Percentiles rank a stretch among this genome's conserved stretches.
These are phyloP conservation scores for Asterella californica DNA, from an alignment of 225 moss, liverwort and hornwort genomes.

Conservation along the genomic window DNA sequence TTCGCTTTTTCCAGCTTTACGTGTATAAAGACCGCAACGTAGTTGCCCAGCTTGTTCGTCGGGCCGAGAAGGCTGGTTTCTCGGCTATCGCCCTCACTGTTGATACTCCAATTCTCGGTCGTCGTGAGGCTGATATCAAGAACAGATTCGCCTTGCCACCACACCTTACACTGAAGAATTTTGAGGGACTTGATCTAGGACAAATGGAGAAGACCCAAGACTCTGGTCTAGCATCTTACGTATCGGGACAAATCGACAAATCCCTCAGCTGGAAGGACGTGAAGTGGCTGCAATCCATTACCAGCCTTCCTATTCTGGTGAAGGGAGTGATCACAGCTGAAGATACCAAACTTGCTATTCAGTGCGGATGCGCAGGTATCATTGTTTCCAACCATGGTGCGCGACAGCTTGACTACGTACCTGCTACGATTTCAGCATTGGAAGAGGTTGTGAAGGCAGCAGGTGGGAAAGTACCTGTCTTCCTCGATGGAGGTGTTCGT, in stretches of 20 bases:
- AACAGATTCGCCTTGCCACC: constrained; percentile 68
- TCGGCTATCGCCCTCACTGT: constrained; percentile 84
- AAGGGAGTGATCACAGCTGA: constrained; percentile 94
- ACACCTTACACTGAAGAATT: constrained; percentile 61
- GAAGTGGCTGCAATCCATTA: constrained; percentile 84
- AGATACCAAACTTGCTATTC: constrained; percentile 70
- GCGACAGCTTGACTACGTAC: constrained; percentile 89
- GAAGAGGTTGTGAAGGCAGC: constrained; percentile 88
- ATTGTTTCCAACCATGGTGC: constrained; percentile 93
- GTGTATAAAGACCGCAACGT: constrained; percentile 72
- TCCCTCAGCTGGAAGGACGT: constrained; percentile 95
- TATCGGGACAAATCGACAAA: constrained; percentile 70
- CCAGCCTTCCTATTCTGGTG: constrained; percentile 79
- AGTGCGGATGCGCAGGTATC: constrained; percentile 62
- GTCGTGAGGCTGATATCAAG: constrained; percentile 86
- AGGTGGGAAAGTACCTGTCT: constrained; percentile 68
- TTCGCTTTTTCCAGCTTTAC: constrained; percentile 92
- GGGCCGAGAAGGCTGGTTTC: constrained; percentile 72
- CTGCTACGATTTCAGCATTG: constrained; percentile 80
- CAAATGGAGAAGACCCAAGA: constrained; percentile 58
- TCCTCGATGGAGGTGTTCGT: constrained; percentile 89
- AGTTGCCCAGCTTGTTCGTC: constrained; percentile 59
- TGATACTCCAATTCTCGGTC: constrained; percentile 81
- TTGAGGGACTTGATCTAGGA: constrained; percentile 65
- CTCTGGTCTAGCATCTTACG: constrained; percentile 71